A percentile compares a stretch with the other conserved stretches of the same genome.
Evolutionary conservation across 1,139 yeast species (phyloP).

Genomic region (Citeromyces siamensis): DNA sequence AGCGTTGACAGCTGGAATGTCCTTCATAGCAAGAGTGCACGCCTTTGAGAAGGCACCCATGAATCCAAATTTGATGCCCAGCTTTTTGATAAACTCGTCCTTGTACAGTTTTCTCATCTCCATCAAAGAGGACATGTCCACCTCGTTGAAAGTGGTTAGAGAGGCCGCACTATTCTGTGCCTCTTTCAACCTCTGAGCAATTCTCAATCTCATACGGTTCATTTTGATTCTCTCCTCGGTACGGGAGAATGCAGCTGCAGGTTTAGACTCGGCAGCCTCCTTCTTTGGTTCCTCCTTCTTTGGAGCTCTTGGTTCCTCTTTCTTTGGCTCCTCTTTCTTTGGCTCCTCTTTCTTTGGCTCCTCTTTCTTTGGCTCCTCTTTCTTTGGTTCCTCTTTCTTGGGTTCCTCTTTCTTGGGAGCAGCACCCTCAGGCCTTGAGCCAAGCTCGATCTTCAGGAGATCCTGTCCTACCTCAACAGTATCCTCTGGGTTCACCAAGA

Average conservation of each 20-base stretch:
- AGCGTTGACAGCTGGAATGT: constrained; percentile 91
- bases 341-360: constrained; percentile 11
- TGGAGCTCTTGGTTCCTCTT: constrained; percentile 19
- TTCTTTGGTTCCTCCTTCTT: constrained; percentile 14
- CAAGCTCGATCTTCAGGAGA: constrained; percentile 79
- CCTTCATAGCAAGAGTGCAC: constrained; percentile 84
- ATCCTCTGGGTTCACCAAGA: constrained; percentile 76
- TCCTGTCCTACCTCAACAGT: constrained; percentile 97
- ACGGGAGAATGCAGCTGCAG: constrained; percentile 60
- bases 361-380: constrained; percentile 10
- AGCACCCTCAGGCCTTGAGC: constrained; percentile 68
- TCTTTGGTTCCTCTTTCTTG: constrained; percentile 15
- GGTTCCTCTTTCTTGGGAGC: constrained; percentile 17
- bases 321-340: constrained; percentile 15
- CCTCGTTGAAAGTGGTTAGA: constrained; percentile 95
- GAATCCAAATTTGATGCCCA: constrained; percentile 93
- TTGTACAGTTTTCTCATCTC: constrained; percentile 95
- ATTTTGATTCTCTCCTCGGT: constrained; percentile 88
- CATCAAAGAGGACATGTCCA: constrained; percentile 87
- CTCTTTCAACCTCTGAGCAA: constrained; percentile 98
- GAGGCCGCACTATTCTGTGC: constrained; percentile 99
- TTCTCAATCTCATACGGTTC: constrained; percentile 99
- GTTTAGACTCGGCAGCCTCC: constrained; percentile 17
- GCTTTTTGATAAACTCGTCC: constrained; percentile 90
- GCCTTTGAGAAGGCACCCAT: constrained; percentile 99